A percentile compares a stretch with the other conserved stretches of the same genome.
These are phyloP conservation scores for Neofusicoccum sp. DNA, from an alignment of 2,329 filamentous ascomycete species.

Conservation along the genomic window DNA sequence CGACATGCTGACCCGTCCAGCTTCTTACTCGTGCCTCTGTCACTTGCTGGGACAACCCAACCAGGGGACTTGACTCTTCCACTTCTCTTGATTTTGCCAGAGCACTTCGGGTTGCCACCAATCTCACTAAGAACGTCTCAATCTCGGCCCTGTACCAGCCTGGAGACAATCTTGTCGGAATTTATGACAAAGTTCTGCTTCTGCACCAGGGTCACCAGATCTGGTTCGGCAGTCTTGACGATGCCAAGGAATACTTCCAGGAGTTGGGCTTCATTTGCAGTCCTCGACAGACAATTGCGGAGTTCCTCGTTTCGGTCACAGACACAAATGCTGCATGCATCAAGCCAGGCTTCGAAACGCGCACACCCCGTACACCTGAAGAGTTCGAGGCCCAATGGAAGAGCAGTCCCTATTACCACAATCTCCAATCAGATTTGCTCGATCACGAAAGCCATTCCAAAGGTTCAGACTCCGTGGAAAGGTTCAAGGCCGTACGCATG, in stretches of 20 bases:
- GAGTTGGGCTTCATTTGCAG: slow-evolving; percentile 70
- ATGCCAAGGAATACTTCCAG: slow-evolving; percentile 67
- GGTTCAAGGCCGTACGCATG: slow-evolving; percentile 46
- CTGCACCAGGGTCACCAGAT: slow-evolving; percentile 68
- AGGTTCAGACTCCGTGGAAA: slow-evolving; percentile 43
- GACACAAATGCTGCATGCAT: slow-evolving; percentile 47
- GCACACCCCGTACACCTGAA: slow-evolving; percentile 49
- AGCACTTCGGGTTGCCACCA: slow-evolving; percentile 65
- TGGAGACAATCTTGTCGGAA: slow-evolving; percentile 64
- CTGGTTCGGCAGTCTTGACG: slow-evolving; percentile 64
- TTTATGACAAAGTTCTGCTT: slow-evolving; percentile 68
- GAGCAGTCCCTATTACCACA: slow-evolving; percentile 33
- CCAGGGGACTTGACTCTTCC: slow-evolving; percentile 70
- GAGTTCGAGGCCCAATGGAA: slow-evolving; percentile 52
- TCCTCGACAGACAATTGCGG: slow-evolving; percentile 67
- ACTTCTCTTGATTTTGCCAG: slow-evolving; percentile 74
- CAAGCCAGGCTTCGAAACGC: slow-evolving; percentile 43
- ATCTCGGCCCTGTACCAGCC: slow-evolving; percentile 74
- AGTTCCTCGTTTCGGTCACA: slow-evolving; percentile 76
- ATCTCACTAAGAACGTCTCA: slow-evolving; percentile 64
- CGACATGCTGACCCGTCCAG: neutral
- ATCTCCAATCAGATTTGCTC: too few species aligned
- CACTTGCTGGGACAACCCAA: slow-evolving; percentile 77
- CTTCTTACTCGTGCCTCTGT: slow-evolving; percentile 61
- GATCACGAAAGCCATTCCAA: slow-evolving; percentile 24